Evolutionary conservation across 257 asterid species (phyloP).

Genomic region (Lycium ferocissimum): DNA sequence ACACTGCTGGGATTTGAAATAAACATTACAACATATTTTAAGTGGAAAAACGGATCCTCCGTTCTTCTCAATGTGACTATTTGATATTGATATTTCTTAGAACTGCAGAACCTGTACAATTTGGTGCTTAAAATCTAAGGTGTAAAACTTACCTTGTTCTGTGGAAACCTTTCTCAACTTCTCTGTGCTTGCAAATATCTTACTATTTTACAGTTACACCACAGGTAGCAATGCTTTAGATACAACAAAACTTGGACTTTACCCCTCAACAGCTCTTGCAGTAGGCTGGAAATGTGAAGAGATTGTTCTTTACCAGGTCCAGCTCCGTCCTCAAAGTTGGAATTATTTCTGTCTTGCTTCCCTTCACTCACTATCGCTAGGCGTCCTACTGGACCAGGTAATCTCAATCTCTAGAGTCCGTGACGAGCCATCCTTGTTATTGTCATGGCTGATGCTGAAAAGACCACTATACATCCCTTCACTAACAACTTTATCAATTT

Average conservation of each 20-base stretch:
- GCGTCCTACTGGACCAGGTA: slow-evolving; percentile 67
- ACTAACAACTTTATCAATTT: slow-evolving; percentile 76
- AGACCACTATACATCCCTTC: slow-evolving; percentile 75
- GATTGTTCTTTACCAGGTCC: slow-evolving; percentile 19
- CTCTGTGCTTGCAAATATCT: slow-evolving; percentile 10
- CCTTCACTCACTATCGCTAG: slow-evolving; percentile 42
- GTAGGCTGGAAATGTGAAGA: not conserved
- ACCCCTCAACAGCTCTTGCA: slow-evolving; percentile 22
- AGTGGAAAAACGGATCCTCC: not conserved
- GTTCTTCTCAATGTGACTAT: not conserved
- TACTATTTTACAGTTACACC: not conserved
- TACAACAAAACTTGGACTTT: slow-evolving; percentile 4
- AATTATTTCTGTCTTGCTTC: slow-evolving; percentile 1
- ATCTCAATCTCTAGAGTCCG: slow-evolving; percentile 76
- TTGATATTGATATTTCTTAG: not conserved
- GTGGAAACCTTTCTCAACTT: not conserved
- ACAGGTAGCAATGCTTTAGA: slow-evolving; percentile 14
- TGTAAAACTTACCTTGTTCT: slow-evolving; percentile 8
- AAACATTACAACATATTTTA: not conserved
- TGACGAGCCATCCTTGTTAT: slow-evolving; percentile 59
- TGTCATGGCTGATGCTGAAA: slow-evolving; percentile 63
- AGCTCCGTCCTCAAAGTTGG: not conserved
- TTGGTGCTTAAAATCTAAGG: slow-evolving; percentile 23
- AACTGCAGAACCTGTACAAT: slow-evolving; percentile 28
- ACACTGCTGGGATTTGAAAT: slow-evolving; percentile 9